These are phyloP conservation scores for Calcarisporium arbuscula DNA, from an alignment of 2,329 filamentous ascomycete genomes.

Conservation along the genomic window DNA sequence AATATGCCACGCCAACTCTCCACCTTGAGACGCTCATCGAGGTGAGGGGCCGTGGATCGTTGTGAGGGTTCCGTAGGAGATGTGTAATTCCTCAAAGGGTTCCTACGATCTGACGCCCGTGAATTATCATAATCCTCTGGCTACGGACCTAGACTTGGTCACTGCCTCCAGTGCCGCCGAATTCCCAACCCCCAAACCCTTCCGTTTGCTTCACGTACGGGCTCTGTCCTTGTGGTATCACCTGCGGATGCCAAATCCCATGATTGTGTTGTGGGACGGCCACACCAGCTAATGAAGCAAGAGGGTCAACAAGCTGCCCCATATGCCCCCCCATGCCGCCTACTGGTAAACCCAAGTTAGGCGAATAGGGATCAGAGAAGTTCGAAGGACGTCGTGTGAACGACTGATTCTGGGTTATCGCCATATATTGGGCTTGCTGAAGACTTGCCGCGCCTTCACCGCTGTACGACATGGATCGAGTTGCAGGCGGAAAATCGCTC, in stretches of 20 bases:
- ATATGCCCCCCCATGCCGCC: conserved; percentile 25
- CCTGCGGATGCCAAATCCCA: conserved; percentile 37
- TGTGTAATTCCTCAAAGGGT: no score
- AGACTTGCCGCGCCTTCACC: conserved; percentile 32
- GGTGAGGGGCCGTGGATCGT: no score
- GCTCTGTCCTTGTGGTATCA: conserved; percentile 20
- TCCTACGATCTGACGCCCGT: no score
- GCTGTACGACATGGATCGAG: conserved; percentile 43
- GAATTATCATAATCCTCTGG: no score
- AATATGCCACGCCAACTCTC: no score
- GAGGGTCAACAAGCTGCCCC: conserved; percentile 6
- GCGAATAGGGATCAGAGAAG: conserved; percentile 38
- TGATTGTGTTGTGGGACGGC: conserved; percentile 31
- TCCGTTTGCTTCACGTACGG: conserved; percentile 33
- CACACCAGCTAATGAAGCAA: conserved; percentile 24
- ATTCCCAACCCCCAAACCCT: conserved; percentile 31
- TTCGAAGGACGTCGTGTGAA: conserved; percentile 38
- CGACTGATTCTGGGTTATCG: conserved; percentile 29
- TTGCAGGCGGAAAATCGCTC: conserved; percentile 33
- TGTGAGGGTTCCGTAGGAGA: no score
- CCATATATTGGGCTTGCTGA: conserved; percentile 31
- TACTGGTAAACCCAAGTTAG: conserved; percentile 30
- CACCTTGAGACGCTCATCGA: no score
- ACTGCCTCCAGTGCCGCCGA: conserved; percentile 16
- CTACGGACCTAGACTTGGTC: no score